phyloP scores from a whole-genome alignment of 2,329 filamentous ascomycete genomes.

The Trichoderma asperellum region DNA sequence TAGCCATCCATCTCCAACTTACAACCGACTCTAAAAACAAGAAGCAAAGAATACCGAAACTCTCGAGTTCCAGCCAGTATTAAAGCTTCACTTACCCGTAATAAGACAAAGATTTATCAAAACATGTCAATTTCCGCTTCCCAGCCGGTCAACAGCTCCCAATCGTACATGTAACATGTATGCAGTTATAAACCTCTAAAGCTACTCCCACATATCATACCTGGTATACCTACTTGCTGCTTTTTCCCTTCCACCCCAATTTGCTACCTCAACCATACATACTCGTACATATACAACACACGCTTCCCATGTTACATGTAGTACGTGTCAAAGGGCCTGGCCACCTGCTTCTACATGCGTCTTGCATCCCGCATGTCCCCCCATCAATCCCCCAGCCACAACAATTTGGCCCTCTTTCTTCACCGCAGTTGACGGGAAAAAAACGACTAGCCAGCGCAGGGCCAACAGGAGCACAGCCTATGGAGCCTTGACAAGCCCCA shows the following conservation, averaged over 20 bases:
- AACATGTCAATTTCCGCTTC: background rate
- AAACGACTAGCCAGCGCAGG: background rate
- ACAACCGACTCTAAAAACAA: background rate
- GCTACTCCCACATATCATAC: background rate
- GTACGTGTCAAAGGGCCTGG: conserved; percentile 17
- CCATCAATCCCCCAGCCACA: conserved; percentile 3
- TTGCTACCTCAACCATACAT: conserved; percentile 1
- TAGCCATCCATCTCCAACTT: background rate
- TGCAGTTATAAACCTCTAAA: conserved; percentile 18
- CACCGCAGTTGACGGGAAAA: conserved; percentile 22
- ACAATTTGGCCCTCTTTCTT: conserved; percentile 5
- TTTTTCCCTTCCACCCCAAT: background rate
- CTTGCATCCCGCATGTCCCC: conserved; percentile 17
- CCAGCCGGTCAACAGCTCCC: background rate
- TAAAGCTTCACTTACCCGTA: background rate
- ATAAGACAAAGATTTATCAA: background rate
- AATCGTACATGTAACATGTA: conserved; percentile 1
- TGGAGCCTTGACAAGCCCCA: conserved; percentile 2
- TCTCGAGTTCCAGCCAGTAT: background rate
- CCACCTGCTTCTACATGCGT: conserved; percentile 18
- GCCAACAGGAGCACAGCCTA: background rate
- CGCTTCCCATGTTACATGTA: background rate
- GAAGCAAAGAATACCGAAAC: background rate
- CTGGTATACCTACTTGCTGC: background rate
- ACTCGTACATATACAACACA: conserved; percentile 2